A percentile compares a stretch with the other conserved stretches of the same genome.
phyloP scores from a whole-genome alignment of 108 stramenopile species.

The Skeletonema potamos region DNA sequence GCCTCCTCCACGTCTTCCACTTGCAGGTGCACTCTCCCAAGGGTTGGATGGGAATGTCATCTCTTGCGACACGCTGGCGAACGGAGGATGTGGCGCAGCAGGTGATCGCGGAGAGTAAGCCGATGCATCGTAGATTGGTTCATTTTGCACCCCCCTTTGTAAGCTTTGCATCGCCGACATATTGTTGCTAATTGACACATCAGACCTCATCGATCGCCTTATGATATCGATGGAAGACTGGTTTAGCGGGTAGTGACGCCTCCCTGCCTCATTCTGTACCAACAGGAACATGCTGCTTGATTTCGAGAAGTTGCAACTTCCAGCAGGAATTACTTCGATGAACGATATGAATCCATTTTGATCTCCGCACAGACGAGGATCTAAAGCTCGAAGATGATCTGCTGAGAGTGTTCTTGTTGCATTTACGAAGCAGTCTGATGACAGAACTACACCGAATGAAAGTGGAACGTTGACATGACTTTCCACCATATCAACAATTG shows the following conservation, averaged over 20 bases:
- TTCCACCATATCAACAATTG: constrained; percentile 63
- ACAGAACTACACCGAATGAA: constrained; percentile 71
- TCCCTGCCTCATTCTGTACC: constrained; percentile 65
- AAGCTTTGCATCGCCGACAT: constrained; percentile 16
- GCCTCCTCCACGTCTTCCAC: constrained; percentile 33
- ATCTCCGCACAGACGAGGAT: constrained; percentile 62
- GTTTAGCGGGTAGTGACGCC: constrained; percentile 32
- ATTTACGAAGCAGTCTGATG: constrained; percentile 65
- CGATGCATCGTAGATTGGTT: constrained; percentile 5
- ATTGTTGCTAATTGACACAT: constrained; percentile 15
- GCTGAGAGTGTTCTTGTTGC: constrained; percentile 33
- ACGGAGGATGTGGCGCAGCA: constrained; percentile 34
- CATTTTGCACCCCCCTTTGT: constrained; percentile 11
- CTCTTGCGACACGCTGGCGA: constrained; percentile 32
- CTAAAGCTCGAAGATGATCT: constrained; percentile 58
- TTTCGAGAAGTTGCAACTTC: constrained; percentile 49
- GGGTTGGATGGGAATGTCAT: constrained; percentile 22
- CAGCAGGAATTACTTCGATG: constrained; percentile 55
- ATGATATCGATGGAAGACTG: constrained; percentile 47
- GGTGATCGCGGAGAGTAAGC: constrained; percentile 33
- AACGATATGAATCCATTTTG: constrained; percentile 48
- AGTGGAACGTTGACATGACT: constrained; percentile 51
- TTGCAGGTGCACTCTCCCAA: constrained; percentile 23
- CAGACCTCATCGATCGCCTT: constrained; percentile 40
- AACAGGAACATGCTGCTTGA: constrained; percentile 67